phyloP scores from a whole-genome alignment of 495 filamentous ascomycete species.

The Trichocladium uniseriatum region DNA sequence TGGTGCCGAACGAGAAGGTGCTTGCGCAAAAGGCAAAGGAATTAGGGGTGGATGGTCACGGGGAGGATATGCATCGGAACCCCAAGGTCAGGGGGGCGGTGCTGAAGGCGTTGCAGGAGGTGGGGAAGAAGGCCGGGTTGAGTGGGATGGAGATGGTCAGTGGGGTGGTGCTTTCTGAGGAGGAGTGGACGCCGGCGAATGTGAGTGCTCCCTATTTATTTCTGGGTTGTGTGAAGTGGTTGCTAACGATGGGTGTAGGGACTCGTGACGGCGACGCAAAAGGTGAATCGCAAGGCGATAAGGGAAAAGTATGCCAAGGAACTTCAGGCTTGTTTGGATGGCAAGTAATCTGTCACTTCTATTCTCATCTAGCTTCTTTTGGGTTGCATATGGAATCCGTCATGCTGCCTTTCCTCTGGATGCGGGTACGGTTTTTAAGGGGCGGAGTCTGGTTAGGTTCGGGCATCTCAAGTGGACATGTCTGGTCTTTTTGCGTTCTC shows the following conservation, averaged over 20 bases:
- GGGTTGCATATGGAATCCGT: no score
- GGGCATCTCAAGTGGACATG: no score
- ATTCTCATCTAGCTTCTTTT: neutral
- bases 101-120: conserved; percentile 44
- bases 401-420: no score
- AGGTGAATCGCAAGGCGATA: conserved; percentile 49
- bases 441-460: no score
- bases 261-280: conserved; percentile 53
- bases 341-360: conserved; percentile 8
- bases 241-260: conserved; percentile 37
- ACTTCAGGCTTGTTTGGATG: conserved; percentile 38
- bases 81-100: conserved; percentile 42
- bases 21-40: conserved; percentile 43
- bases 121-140: conserved; percentile 44
- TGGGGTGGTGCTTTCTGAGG: conserved; percentile 51
- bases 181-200: conserved; percentile 58
- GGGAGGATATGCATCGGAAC: conserved; percentile 35
- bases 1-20: conserved; percentile 47
- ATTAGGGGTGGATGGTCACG: conserved; percentile 42
- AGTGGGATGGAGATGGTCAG: conserved; percentile 48
- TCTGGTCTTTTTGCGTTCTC: neutral
- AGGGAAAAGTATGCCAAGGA: conserved; percentile 46
- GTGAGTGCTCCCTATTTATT: conserved; percentile 33
- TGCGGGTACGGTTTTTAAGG: no score
- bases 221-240: neutral